These are phyloP conservation scores for Fraxinus albicans DNA, from an alignment of 305 asterid genomes.

Conservation along the genomic window DNA sequence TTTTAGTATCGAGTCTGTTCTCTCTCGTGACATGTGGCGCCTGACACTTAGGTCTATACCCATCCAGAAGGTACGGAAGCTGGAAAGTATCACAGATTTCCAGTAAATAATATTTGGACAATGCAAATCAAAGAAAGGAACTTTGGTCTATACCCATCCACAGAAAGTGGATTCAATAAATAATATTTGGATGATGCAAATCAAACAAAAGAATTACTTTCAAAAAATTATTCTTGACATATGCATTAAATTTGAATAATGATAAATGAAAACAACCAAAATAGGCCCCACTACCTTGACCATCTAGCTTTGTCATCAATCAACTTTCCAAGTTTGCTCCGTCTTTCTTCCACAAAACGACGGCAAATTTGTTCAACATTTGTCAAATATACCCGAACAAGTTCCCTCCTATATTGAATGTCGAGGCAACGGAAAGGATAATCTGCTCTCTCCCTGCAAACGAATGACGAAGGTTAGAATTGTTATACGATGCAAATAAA, in stretches of 20 bases:
- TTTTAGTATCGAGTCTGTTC: constrained; percentile 71
- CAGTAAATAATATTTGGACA: not conserved
- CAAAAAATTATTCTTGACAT: not conserved
- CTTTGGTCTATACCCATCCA: constrained; percentile 64
- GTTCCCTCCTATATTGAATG: constrained; percentile 90
- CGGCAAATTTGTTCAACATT: constrained; percentile 97
- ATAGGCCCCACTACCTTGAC: constrained; percentile 66
- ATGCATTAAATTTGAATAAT: not conserved
- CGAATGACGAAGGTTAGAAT: not conserved
- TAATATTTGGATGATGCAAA: not conserved
- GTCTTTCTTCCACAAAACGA: constrained; percentile 84
- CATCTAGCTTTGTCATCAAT: constrained; percentile 90
- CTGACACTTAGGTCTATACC: constrained; percentile 70
- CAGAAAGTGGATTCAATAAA: constrained; percentile 58
- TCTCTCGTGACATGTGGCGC: constrained; percentile 75
- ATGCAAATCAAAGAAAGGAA: not conserved
- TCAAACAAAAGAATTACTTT: not conserved
- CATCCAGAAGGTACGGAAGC: constrained; percentile 88
- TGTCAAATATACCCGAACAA: constrained; percentile 84
- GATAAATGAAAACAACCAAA: not conserved
- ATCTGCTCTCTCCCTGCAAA: constrained; percentile 88
- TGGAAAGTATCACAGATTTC: constrained; percentile 30
- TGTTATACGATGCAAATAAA: not conserved
- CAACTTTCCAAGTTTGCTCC: constrained; percentile 76
- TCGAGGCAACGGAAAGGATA: constrained; percentile 96